Evolutionary conservation across 2,329 filamentous ascomycete species (phyloP), one percentile per base, ranked within the genome.

Genomic region (Nemania sp.): DNA sequence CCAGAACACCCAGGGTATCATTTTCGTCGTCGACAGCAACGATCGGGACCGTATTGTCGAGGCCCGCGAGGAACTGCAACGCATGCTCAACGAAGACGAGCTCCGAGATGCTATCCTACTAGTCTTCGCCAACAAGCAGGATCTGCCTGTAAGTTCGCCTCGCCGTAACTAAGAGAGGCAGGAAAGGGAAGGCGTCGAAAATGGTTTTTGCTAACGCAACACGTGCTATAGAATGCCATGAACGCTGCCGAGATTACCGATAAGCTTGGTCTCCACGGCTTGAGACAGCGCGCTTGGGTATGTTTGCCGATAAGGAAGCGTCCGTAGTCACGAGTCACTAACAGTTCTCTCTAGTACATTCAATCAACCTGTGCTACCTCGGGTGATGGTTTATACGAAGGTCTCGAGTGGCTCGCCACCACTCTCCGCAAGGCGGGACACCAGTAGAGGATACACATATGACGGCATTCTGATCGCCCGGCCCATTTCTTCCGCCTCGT

Each of bases 41-140:
- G 94, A 99, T 86, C 90, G 91, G 74, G 92, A 96, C 77, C 91
- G 94, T 86, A 89, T 99, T 71, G 89, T 94, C 67, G 94, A 99
- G 83, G 94, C 94, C 70, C 86, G 91, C 62, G 91, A 96, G 77
- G 94, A 99, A 78, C 82, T 99, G 72, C 90, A 96, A 77, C 89
- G 94, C 75, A 99, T 99, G 86, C 86, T 99, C 75, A 96, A 97
- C 79, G 94, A 99, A 79, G 90, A 96, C 66, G 94, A 99, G 82
- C 91, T 99, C 77, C 90, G 93, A 75, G 94, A 99, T 74, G 94
- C 94, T 65, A 87, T 97, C 68, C 85, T 99, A 68, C 80, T 99
- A 70, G 93, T 99, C 70, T 99, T 99, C 72, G 94, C 94, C 78
- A 99, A 99, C 87, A 99, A 99, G 84, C 94, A 99, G 83, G 94